Percentiles rank a stretch among this genome's conserved stretches.
Conservation (phyloP, 2,329 filamentous ascomycete species). For the Malbranchea cinnamomea region DNA sequence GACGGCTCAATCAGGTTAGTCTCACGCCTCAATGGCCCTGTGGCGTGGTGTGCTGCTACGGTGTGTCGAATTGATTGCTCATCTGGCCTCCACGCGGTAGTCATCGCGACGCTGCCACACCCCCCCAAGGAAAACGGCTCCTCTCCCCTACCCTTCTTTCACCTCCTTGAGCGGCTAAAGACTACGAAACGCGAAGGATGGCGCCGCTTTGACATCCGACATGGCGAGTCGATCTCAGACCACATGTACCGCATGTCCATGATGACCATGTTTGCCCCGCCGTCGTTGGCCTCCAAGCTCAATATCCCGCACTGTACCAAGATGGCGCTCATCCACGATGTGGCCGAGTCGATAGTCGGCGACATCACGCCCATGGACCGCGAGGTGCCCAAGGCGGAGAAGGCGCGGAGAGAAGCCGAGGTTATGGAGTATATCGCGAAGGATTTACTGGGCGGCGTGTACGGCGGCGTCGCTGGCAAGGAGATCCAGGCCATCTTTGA, state of each 20-base stretch:
- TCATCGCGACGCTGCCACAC: constrained; percentile 49
- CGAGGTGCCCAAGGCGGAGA: constrained; percentile 69
- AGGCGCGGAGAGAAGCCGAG: constrained; percentile 68
- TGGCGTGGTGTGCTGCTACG: constrained; percentile 5
- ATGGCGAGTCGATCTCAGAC: constrained; percentile 81
- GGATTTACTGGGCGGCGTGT: constrained; percentile 56
- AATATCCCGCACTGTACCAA: constrained; percentile 75
- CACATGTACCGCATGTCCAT: constrained; percentile 99
- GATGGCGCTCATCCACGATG: constrained; percentile 94
- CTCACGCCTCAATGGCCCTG: constrained; percentile 1
- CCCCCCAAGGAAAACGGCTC: constrained; percentile 44
- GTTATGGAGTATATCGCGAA: constrained; percentile 86
- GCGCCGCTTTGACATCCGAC: constrained; percentile 65
- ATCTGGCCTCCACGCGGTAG: constrained; percentile 21
- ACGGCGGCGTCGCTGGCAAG: constrained; percentile 52
- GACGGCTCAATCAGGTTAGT: constrained; percentile 21
- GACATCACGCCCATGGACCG: constrained; percentile 87
- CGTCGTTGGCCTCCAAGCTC: constrained; percentile 53
- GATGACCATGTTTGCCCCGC: constrained; percentile 81
- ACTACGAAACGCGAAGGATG: constrained; percentile 94
- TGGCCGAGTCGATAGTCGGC: constrained; percentile 88
- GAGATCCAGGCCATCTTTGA: constrained; percentile 75
- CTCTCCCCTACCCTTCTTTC: constrained; percentile 83
- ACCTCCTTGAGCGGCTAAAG: constrained; percentile 85
- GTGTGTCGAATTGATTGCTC: constrained; percentile 2